These are phyloP conservation scores for Orbilia blumenaviensis DNA, from an alignment of 2,329 filamentous ascomycete species.

Conservation along the genomic window DNA sequence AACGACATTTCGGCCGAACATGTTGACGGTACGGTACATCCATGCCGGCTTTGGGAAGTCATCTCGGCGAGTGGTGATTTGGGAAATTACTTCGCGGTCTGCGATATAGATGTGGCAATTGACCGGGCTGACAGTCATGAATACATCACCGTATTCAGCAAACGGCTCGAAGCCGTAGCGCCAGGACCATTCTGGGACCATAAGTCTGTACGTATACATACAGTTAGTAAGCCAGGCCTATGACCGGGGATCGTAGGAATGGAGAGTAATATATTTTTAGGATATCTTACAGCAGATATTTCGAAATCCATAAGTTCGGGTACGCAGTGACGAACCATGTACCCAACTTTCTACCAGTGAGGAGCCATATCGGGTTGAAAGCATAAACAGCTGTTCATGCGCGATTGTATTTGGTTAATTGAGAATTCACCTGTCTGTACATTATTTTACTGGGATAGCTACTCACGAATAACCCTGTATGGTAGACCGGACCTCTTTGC, in stretches of 20 bases:
- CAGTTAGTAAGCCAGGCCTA: neutral
- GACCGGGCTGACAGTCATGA: constrained; percentile 55
- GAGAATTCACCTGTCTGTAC: too few species aligned
- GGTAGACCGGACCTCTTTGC: constrained; percentile 57
- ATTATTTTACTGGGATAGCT: neutral
- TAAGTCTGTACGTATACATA: constrained; percentile 61
- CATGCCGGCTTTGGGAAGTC: constrained; percentile 59
- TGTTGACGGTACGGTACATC: constrained; percentile 58
- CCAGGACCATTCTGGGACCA: constrained; percentile 71
- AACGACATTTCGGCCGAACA: constrained; percentile 59
- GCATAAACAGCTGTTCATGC: constrained; percentile 12
- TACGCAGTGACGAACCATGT: constrained; percentile 44
- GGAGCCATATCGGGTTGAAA: constrained; percentile 38
- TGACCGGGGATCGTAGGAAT: constrained; percentile 10
- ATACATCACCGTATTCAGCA: constrained; percentile 65
- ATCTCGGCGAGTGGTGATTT: constrained; percentile 56
- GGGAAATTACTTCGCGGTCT: constrained; percentile 57
- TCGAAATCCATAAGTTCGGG: constrained; percentile 52
- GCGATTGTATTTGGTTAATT: neutral
- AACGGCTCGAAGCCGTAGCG: constrained; percentile 69
- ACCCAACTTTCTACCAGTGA: constrained; percentile 53
- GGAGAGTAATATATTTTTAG: neutral
- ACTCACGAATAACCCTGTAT: constrained; percentile 57
- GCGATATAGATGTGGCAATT: constrained; percentile 56
- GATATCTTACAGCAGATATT: constrained; percentile 46